Evolutionary conservation across 2,329 filamentous ascomycete genomes (phyloP).

Genomic region (Tolypocladium ophioglossoides): DNA sequence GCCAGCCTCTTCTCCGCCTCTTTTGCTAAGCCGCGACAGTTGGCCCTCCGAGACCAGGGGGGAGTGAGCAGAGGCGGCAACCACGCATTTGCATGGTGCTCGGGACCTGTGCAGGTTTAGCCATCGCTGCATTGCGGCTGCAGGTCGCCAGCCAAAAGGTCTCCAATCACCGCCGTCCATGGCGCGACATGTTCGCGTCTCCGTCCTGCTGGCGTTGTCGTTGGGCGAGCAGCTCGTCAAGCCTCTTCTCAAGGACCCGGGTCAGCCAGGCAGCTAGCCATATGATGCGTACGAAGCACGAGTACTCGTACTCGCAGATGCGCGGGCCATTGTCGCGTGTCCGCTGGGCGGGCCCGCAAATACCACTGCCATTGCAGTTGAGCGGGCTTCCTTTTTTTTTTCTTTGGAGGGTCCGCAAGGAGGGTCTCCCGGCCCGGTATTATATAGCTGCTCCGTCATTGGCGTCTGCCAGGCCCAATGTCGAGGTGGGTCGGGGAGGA

Average conservation of each 20-base stretch:
- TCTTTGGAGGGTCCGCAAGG: neutral
- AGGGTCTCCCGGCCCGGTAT: neutral
- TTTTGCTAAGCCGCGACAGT: neutral
- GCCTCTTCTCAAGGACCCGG: neutral
- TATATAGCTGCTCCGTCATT: neutral
- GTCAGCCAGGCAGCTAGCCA: neutral
- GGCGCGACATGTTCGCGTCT: slow-evolving; percentile 5
- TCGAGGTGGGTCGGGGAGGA: neutral
- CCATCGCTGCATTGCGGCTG: slow-evolving; percentile 1
- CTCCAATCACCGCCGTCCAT: slow-evolving; percentile 4
- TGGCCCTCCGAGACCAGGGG: slow-evolving; percentile 1
- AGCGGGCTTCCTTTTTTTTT: neutral
- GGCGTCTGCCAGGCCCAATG: neutral
- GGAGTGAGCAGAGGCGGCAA: neutral
- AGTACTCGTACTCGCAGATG: neutral
- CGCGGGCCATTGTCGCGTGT: neutral
- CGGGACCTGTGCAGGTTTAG: neutral
- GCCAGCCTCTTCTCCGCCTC: neutral
- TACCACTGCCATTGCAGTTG: neutral
- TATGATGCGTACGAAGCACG: neutral
- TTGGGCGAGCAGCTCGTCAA: neutral
- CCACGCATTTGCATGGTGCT: neutral
- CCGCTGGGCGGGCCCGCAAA: neutral
- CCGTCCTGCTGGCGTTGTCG: neutral
- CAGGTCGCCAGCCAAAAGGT: neutral